phyloP scores from a whole-genome alignment of 2,329 filamentous ascomycete genomes.

The Fusarium luffae region DNA sequence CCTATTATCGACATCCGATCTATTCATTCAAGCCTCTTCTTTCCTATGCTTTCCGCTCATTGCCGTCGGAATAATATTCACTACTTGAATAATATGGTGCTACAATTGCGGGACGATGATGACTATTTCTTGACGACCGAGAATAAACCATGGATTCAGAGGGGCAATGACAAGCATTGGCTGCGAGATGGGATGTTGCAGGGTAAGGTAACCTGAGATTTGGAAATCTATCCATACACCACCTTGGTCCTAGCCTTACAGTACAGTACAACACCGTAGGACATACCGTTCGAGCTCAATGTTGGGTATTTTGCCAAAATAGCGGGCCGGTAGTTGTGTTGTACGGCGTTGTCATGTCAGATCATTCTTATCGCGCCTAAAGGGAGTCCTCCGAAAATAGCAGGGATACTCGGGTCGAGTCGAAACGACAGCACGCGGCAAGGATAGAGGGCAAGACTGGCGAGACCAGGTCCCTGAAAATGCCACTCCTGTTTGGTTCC shows the following conservation, averaged over 20 bases:
- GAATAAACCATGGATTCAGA: constrained; percentile 9
- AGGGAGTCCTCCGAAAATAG: constrained; percentile 32
- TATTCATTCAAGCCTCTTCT: constrained; percentile 19
- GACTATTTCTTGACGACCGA: neutral
- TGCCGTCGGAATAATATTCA: constrained; percentile 28
- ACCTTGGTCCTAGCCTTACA: constrained; percentile 14
- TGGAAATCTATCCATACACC: constrained; percentile 23
- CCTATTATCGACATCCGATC: constrained; percentile 1
- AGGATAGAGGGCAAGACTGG: neutral
- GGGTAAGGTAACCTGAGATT: constrained; percentile 44
- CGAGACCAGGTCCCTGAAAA: constrained; percentile 13
- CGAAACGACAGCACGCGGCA: neutral
- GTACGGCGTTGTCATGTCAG: constrained; percentile 37
- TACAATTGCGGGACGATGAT: constrained; percentile 30
- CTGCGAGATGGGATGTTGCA: constrained; percentile 32
- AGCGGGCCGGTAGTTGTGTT: constrained; percentile 40
- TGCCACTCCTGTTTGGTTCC: constrained; percentile 3
- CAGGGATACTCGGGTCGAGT: constrained; percentile 15
- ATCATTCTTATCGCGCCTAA: constrained; percentile 46
- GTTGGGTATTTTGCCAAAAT: constrained; percentile 10
- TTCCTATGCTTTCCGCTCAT: constrained; percentile 41
- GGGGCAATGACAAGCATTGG: constrained; percentile 8
- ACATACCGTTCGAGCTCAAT: neutral
- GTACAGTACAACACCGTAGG: neutral
- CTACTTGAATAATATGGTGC: constrained; percentile 4